Evolutionary conservation across 129 eudicot genomes (phyloP).

Genomic region (Silybum marianum): DNA sequence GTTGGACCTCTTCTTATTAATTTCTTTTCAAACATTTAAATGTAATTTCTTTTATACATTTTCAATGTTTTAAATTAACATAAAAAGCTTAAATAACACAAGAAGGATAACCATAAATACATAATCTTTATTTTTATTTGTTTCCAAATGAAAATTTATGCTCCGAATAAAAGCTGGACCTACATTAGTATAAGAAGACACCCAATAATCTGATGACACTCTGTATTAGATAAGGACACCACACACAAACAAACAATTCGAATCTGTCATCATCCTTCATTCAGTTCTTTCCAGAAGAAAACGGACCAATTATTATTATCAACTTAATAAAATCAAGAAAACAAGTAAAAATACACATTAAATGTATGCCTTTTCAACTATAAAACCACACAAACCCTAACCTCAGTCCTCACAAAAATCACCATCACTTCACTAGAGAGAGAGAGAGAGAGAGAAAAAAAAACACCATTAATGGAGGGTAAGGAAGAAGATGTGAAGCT

Average conservation of each 20-base stretch:
- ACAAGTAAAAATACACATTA: neutral
- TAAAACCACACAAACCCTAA: constrained; percentile 30
- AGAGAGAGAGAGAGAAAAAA: neutral
- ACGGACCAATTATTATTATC: neutral
- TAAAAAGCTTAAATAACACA: too few relatives aligned
- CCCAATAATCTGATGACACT: constrained; percentile 34
- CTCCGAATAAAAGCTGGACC: constrained; percentile 5
- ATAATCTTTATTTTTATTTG: too few relatives aligned
- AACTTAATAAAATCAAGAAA: constrained; percentile 1
- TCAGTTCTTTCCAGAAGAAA: constrained; percentile 19
- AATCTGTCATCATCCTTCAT: constrained; percentile 31
- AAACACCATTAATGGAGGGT: constrained; percentile 60
- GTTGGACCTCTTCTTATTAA: too few relatives aligned
- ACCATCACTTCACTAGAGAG: constrained; percentile 26
- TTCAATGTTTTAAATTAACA: too few relatives aligned
- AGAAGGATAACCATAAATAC: too few relatives aligned
- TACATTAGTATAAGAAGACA: constrained; percentile 2
- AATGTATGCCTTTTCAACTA: constrained; percentile 7
- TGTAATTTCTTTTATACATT: too few relatives aligned
- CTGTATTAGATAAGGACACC: constrained; percentile 37
- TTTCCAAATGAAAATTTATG: neutral
- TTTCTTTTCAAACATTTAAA: too few relatives aligned
- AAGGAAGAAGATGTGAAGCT: constrained; percentile 91
- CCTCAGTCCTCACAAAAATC: constrained; percentile 38
- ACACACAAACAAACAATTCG: constrained; percentile 29